These are phyloP conservation scores for Calendula officinalis DNA, from an alignment of 129 eudicot species.

Conservation along the genomic window DNA sequence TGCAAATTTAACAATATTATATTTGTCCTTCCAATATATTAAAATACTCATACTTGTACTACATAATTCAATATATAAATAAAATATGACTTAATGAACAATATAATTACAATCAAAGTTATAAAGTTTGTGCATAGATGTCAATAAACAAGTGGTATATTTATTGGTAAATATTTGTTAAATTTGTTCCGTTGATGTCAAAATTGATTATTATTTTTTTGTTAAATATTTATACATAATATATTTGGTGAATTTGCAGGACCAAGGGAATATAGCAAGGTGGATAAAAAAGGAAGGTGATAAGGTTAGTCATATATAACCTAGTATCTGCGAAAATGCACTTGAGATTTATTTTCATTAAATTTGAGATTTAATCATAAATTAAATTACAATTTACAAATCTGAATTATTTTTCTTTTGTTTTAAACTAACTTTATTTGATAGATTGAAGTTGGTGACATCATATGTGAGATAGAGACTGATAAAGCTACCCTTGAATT, in stretches of 20 bases:
- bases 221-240: slow-evolving; percentile 12
- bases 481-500: slow-evolving; percentile 97
- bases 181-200: slow-evolving; percentile 20
- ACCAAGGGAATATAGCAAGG: slow-evolving; percentile 78
- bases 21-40: too few species aligned
- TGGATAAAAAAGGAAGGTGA: slow-evolving; percentile 97
- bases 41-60: too few species aligned
- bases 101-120: too few species aligned
- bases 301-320: slow-evolving; percentile 58
- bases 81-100: too few species aligned
- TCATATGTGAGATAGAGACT: slow-evolving; percentile 94
- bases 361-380: not conserved
- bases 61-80: too few species aligned
- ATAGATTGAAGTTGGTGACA: slow-evolving; percentile 96
- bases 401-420: slow-evolving; percentile 10
- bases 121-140: too few species aligned
- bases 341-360: slow-evolving; percentile 7
- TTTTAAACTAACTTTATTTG: slow-evolving; percentile 25
- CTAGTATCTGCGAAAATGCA: slow-evolving; percentile 7
- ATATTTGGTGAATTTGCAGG: slow-evolving; percentile 39
- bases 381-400: slow-evolving; percentile 14
- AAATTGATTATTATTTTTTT: slow-evolving; percentile 14
- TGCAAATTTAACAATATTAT: too few species aligned
- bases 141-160: too few species aligned
- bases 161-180: too few species aligned